Percentiles rank a stretch among this genome's conserved stretches.
Conservation (phyloP, 192 early-diverging fungal genomes). For the Backusella westeae region DNA sequence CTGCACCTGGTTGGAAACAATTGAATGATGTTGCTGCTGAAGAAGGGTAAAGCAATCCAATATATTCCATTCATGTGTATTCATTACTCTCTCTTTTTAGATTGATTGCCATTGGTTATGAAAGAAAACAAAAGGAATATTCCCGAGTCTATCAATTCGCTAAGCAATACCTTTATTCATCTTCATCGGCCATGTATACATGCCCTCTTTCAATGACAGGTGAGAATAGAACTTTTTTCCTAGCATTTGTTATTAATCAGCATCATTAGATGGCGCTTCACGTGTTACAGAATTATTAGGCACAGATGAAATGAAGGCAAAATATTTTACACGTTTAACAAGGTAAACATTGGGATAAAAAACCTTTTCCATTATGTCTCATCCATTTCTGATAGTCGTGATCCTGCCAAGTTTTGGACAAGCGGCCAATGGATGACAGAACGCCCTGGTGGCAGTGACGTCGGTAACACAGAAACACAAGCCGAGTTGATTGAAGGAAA, state of each 20-base stretch:
- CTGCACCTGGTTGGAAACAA: constrained; percentile 57
- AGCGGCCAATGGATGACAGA: constrained; percentile 80
- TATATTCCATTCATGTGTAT: background rate
- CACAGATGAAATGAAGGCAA: constrained; percentile 47
- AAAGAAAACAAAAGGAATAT: constrained; percentile 46
- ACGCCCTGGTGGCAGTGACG: constrained; percentile 64
- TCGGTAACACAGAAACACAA: constrained; percentile 60
- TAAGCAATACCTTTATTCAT: constrained; percentile 57
- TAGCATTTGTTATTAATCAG: background rate
- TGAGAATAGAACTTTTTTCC: background rate
- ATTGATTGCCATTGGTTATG: constrained; percentile 62
- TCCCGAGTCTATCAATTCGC: constrained; percentile 62
- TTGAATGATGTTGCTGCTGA: constrained; percentile 55
- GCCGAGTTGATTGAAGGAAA: constrained; percentile 43
- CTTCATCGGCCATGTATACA: constrained; percentile 47
- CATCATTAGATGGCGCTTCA: constrained; percentile 54
- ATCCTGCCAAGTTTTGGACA: constrained; percentile 59
- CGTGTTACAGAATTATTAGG: constrained; percentile 56
- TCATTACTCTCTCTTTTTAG: background rate
- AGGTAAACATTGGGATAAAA: constrained; percentile 23
- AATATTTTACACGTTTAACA: constrained; percentile 40
- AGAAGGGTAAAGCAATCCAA: constrained; percentile 36
- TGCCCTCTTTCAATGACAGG: constrained; percentile 74
- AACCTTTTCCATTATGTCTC: too few species aligned
- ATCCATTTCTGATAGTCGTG: constrained; percentile 35